These are phyloP conservation scores for Cyclotella sp. DNA, from an alignment of 108 stramenopile genomes.

Conservation along the genomic window DNA sequence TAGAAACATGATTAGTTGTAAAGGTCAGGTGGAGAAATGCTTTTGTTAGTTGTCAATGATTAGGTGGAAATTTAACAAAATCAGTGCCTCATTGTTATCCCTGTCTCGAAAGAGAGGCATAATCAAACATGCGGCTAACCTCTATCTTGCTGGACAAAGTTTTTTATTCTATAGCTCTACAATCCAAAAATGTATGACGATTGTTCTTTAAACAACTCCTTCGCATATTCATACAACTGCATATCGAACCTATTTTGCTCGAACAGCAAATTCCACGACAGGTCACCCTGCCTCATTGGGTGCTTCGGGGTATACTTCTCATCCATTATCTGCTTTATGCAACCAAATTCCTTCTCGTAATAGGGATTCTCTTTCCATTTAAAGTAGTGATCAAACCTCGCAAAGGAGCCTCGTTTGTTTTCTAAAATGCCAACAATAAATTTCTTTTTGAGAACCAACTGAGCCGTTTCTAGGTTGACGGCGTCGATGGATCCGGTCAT, in stretches of 20 bases:
- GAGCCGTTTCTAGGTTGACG: constrained; percentile 40
- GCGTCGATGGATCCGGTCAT: constrained; percentile 47
- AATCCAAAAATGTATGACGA: constrained; percentile 39
- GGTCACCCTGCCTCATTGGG: constrained; percentile 31
- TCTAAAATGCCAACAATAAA: constrained; percentile 51
- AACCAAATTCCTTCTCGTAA: constrained; percentile 46
- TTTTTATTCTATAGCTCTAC: neutral
- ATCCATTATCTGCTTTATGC: constrained; percentile 50
- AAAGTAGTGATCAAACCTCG: constrained; percentile 54
- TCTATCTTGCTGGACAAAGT: neutral
- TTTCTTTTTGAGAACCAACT: constrained; percentile 45
- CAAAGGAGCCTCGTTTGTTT: constrained; percentile 51
- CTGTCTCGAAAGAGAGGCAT: too few species aligned
- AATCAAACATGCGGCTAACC: too few species aligned
- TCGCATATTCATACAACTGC: constrained; percentile 46
- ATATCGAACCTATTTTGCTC: constrained; percentile 50
- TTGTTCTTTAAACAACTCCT: constrained; percentile 45
- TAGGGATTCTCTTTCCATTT: constrained; percentile 51
- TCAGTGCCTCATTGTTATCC: too few species aligned
- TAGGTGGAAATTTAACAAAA: too few species aligned
- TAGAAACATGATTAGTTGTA: too few species aligned
- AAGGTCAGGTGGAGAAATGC: too few species aligned
- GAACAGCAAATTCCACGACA: constrained; percentile 34
- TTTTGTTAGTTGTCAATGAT: too few species aligned
- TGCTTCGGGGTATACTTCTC: constrained; percentile 43